These are phyloP conservation scores for Aureobasidium pullulans DNA, from an alignment of 2,329 filamentous ascomycete genomes.

Conservation along the genomic window DNA sequence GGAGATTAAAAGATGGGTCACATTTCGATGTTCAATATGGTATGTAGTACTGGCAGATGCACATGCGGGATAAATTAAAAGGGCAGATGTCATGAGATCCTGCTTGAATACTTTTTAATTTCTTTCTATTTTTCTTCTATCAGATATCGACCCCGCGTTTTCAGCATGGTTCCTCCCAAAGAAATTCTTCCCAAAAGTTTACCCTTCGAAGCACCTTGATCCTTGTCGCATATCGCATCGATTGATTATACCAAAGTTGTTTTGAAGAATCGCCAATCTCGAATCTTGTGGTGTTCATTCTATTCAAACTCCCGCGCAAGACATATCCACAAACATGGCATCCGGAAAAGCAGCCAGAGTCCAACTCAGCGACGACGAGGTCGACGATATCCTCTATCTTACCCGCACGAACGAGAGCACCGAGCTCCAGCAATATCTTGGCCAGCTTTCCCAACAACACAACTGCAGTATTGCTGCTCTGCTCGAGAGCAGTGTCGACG, in stretches of 20 bases:
- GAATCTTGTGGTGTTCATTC: too few relatives aligned
- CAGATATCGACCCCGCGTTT: conserved; percentile 2
- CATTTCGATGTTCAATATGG: too few relatives aligned
- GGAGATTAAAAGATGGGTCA: too few relatives aligned
- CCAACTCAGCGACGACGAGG: conserved; percentile 50
- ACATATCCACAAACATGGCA: background rate
- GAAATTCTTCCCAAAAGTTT: conserved; percentile 3
- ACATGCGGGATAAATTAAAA: background rate
- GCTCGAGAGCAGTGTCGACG: conserved; percentile 62
- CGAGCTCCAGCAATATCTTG: conserved; percentile 57
- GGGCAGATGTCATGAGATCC: background rate
- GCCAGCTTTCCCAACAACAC: conserved; percentile 55
- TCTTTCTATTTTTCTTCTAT: background rate
- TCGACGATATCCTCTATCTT: conserved; percentile 88
- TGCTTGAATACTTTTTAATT: background rate
- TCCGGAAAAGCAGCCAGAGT: conserved; percentile 12
- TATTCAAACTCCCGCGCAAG: background rate
- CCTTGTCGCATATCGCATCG: background rate
- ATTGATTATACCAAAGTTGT: background rate
- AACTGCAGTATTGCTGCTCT: conserved; percentile 52
- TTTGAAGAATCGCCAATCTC: background rate
- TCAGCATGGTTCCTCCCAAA: background rate
- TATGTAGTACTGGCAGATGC: background rate
- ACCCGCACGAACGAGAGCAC: conserved; percentile 68
- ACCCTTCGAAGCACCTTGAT: background rate